Evolutionary conservation across 2,329 filamentous ascomycete genomes (phyloP), one percentile per base, ranked within the genome.

Genomic region (Cordyceps pruinosa): DNA sequence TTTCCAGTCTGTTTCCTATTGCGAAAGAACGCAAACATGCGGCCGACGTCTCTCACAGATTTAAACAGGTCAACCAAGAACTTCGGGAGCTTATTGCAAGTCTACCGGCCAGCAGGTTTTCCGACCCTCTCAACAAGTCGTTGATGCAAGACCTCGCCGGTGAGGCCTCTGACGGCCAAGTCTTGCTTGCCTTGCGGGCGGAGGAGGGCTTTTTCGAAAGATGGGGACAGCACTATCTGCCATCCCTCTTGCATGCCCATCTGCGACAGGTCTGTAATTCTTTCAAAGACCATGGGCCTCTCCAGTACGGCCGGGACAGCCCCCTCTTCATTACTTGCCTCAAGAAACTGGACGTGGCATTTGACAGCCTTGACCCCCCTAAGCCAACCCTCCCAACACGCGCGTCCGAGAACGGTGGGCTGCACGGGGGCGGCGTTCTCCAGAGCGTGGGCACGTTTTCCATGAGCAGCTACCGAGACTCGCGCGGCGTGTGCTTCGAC

Each of bases 141-240:
- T 70, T 86, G 2, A 65, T 80, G 58, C 64, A 73, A 26, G 82
- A 85, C 57, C 69, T 85, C 10, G 64, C 63, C 7, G 75, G 74
- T 5, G 58, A 69, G 2, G 66, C 71, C 2, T 72, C 76, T 2
- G 65, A 69, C 2, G 81, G 81, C 2, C 80, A 84, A 60, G 71
- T 84, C 19, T 69, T 66, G 6, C 66, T 82, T 17, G 81, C 81
- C 0, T 64, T 84, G 2, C 66, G 68, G 2, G 64, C 62, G 0
- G 19, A 56, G 0, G 7, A 15, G 17, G 58, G 63, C 0, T 76
- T 75, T 62, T 82, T 77, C 61, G 4, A 37, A 2, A 73, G 68
- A 65, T 86, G 83, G 83, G 82, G 82, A 8, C 63, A 65, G 5
- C 82, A 85, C 66, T 86, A 81, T 65, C 74, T 86, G 6, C 77